Evolutionary conservation across 306 rosid genomes (phyloP).

Genomic region (Adenanthera pavonina): DNA sequence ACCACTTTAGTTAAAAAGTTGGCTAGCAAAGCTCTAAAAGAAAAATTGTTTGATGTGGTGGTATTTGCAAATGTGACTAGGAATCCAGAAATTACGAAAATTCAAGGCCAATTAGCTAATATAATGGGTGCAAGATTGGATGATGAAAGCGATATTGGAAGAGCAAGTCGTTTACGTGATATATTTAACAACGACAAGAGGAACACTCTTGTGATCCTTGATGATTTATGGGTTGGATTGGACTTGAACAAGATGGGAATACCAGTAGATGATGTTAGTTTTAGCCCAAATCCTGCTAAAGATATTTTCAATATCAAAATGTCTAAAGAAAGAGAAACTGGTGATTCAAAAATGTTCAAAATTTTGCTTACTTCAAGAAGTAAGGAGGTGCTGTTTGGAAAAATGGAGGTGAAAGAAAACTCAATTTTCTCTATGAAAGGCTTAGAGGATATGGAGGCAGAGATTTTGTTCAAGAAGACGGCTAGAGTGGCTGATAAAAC

Average conservation of each 20-base stretch:
- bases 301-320: background rate
- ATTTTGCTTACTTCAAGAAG: constrained; percentile 20
- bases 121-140: background rate
- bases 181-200: background rate
- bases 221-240: constrained; percentile 20
- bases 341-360: background rate
- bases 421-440: background rate
- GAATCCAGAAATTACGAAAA: background rate
- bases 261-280: background rate
- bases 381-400: background rate
- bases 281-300: too few species aligned
- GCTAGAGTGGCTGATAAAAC: background rate
- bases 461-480: background rate
- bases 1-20: too few species aligned
- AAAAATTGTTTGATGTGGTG: background rate
- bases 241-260: constrained; percentile 22
- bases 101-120: constrained; percentile 10
- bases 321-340: background rate
- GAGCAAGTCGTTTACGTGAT: background rate
- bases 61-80: background rate
- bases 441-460: background rate
- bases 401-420: background rate
- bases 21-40: too few species aligned
- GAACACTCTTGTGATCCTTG: background rate
- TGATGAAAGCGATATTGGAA: background rate